Conservation (phyloP, 345 rosid genomes). For the Citrus mangshanensis region DNA sequence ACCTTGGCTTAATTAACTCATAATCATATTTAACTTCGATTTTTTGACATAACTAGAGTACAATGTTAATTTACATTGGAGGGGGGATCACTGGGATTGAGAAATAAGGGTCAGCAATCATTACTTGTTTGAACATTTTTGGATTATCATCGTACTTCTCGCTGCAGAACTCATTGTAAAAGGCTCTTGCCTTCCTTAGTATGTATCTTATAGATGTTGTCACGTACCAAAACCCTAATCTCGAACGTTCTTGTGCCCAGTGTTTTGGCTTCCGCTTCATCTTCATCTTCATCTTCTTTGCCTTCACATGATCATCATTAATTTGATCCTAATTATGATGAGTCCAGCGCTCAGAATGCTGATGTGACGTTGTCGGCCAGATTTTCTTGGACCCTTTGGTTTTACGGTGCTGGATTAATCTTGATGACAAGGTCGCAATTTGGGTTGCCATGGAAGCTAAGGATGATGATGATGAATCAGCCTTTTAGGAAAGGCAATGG, state of each 20-base stretch:
- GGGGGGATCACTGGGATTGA: conserved; percentile 40
- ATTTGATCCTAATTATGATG: too few species aligned
- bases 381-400: not conserved
- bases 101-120: conserved; percentile 40
- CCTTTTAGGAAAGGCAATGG: too few species aligned
- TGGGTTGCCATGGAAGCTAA: conserved; percentile 14
- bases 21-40: not conserved
- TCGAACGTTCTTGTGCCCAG: not conserved
- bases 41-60: not conserved
- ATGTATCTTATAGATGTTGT: conserved; percentile 36
- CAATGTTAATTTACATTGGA: not conserved
- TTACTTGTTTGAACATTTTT: not conserved
- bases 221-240: conserved; percentile 30
- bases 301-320: not conserved
- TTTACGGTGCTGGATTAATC: not conserved
- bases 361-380: not conserved
- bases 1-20: not conserved
- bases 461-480: too few species aligned
- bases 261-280: not conserved
- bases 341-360: not conserved
- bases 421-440: not conserved
- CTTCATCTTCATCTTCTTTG: not conserved
- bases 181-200: conserved; percentile 42
- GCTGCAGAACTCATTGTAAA: conserved; percentile 41
- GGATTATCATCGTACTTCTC: conserved; percentile 20